phyloP scores from a whole-genome alignment of 208 protist genomes.

The Strigomonas culicis region DNA sequence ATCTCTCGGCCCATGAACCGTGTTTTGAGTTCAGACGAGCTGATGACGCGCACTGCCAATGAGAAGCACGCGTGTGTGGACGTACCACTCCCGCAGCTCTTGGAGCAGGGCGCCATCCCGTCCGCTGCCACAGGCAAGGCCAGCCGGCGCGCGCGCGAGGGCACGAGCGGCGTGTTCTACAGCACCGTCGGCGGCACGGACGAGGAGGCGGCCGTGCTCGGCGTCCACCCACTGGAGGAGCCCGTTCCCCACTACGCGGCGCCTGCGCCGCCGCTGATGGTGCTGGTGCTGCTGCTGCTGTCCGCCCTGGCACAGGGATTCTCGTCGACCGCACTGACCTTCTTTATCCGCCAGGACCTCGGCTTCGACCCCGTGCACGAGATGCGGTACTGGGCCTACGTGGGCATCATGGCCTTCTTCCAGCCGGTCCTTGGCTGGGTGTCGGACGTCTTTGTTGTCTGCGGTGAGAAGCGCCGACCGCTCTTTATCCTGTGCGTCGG shows the following conservation, averaged over 20 bases:
- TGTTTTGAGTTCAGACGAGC: neutral
- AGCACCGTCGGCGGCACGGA: neutral
- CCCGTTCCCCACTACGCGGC: neutral
- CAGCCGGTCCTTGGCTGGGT: conserved; percentile 33
- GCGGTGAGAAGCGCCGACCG: conserved; percentile 36
- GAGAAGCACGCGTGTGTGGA: neutral
- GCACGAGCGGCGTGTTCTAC: neutral
- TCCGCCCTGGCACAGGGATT: conserved; percentile 29
- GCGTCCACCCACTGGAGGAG: neutral
- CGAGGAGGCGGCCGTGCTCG: neutral
- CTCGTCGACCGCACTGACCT: conserved; percentile 21
- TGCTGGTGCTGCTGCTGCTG: conserved; percentile 31
- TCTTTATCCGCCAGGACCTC: conserved; percentile 34
- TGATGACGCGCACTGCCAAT: no score
- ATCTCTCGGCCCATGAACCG: no score
- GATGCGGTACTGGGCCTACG: conserved; percentile 36
- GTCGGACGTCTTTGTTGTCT: conserved; percentile 29
- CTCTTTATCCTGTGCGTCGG: conserved; percentile 26
- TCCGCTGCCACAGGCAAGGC: neutral
- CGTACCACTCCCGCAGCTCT: neutral
- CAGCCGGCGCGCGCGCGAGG: neutral
- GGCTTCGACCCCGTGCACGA: conserved; percentile 27
- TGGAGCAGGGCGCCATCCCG: neutral
- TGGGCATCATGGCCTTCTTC: conserved; percentile 25
- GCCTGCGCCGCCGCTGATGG: conserved; percentile 19